phyloP scores from a whole-genome alignment of 2,329 filamentous ascomycete species.

The Hypoxylon rubiginosum region DNA sequence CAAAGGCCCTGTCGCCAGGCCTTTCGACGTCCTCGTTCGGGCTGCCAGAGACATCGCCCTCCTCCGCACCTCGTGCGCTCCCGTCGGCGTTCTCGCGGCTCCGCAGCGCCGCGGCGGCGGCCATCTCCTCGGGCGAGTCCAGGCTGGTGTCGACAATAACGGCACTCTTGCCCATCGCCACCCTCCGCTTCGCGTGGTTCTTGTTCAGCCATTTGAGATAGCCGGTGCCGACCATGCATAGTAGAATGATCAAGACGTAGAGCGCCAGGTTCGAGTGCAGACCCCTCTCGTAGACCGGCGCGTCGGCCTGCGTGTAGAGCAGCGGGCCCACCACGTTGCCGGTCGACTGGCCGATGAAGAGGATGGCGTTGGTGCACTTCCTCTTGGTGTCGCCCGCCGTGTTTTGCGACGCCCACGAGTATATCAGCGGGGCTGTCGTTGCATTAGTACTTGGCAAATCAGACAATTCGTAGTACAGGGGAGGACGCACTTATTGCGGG shows the following conservation, averaged over 20 bases:
- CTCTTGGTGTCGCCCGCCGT: conserved; percentile 79
- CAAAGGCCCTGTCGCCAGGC: conserved; percentile 64
- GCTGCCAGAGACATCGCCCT: conserved; percentile 42
- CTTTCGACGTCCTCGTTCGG: conserved; percentile 16
- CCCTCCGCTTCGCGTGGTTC: conserved; percentile 53
- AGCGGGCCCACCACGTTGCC: conserved; percentile 77
- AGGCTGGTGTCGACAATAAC: conserved; percentile 72
- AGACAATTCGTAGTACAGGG: not conserved
- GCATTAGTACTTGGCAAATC: conserved; percentile 19
- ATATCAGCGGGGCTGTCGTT: conserved; percentile 68
- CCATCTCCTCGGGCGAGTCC: conserved; percentile 60
- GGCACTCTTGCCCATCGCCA: conserved; percentile 70
- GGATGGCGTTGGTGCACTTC: conserved; percentile 73
- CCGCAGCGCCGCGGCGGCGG: conserved; percentile 51
- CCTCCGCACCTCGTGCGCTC: conserved; percentile 41
- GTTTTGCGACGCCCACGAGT: conserved; percentile 72
- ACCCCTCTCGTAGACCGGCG: conserved; percentile 68
- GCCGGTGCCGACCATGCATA: conserved; percentile 56
- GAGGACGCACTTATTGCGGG: conserved; percentile 63
- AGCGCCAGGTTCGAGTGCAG: conserved; percentile 71
- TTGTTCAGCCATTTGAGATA: conserved; percentile 41
- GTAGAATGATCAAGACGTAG: conserved; percentile 69
- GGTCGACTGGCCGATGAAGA: conserved; percentile 74
- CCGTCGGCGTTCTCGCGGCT: conserved; percentile 33
- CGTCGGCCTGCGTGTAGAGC: conserved; percentile 72